Evolutionary conservation across 2,329 filamentous ascomycete genomes (phyloP), one percentile per base, ranked within the genome.

Genomic region (Cladosporium sp.): DNA sequence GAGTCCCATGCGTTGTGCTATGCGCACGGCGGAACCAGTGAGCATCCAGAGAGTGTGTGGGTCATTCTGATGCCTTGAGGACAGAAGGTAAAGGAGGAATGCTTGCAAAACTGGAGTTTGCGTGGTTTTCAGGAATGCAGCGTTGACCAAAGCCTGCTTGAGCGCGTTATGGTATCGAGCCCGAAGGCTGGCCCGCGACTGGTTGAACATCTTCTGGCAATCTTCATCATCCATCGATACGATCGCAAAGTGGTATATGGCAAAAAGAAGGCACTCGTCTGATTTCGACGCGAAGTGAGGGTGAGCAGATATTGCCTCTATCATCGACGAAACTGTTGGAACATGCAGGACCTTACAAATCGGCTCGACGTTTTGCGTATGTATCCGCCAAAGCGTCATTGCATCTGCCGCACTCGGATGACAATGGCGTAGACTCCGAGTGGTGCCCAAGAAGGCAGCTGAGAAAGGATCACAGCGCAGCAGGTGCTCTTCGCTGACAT

Each of bases 341-440:
- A 84, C 71, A 65, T 90, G 86, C 9, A 89, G 62, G n/a, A 89
- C 72, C 65, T 87, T 88, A 58, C 85, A 73, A 9, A 89, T 68
- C 0, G 85, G 83, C 57, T 89, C 84, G 4, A 89, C 84, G 53
- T 87, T 88, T 56, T 86, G 80, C 52, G 82, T 76, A 63, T 82
- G 89, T 5, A 82, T 74, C 52, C 82, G 85, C 68, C 19, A 75
- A 65, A 13, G 70, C 59, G 64, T 79, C 76, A 80, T 69, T 83
- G 65, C 65, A 13, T 57, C 78, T 1, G 73, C 70, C 6, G 84
- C 79, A 19, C 73, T 76, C 56, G 65, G 65, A 87, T 72, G 19
- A 79, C 84, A 7, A 75, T 64, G 53, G 8, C 65, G 49, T 11
- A 67, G 50, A 42, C 51, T 60, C 46, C 53, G 55, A 28, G 33